Evolutionary conservation across 148 eudicot species (phyloP).

Genomic region (Mesembryanthemum crystallinum): DNA sequence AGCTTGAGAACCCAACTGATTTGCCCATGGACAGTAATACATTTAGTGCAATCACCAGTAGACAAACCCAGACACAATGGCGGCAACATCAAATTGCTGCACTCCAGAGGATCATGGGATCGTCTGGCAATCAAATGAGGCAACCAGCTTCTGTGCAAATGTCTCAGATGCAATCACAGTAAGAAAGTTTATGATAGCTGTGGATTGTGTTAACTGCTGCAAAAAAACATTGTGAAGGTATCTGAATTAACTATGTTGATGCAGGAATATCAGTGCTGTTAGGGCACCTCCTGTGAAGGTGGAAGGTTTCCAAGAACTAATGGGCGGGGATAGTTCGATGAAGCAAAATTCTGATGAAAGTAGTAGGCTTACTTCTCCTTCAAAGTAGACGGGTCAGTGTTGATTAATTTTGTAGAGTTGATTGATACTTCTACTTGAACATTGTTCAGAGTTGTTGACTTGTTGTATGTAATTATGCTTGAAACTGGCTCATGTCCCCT

Average conservation of each 20-base stretch:
- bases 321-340: constrained; percentile 86
- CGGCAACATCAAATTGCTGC: constrained; percentile 75
- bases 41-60: constrained; percentile 44
- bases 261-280: constrained; percentile 67
- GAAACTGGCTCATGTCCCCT: neutral
- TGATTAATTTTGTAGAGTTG: neutral
- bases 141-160: constrained; percentile 64
- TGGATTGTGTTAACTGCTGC: neutral
- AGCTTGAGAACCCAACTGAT: constrained; percentile 78
- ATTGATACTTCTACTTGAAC: neutral
- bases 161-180: constrained; percentile 71
- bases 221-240: neutral
- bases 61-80: constrained; percentile 55
- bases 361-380: constrained; percentile 75
- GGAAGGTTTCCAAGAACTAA: constrained; percentile 91
- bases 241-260: constrained; percentile 13
- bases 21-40: constrained; percentile 60
- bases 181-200: constrained; percentile 27
- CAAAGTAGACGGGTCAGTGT: constrained; percentile 45
- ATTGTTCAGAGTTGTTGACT: neutral
- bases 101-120: constrained; percentile 50
- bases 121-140: constrained; percentile 55
- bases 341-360: constrained; percentile 82
- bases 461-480: constrained; percentile 7
- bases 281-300: constrained; percentile 99